Evolutionary conservation across 2,329 filamentous ascomycete species (phyloP).

Genomic region (Colletotrichum agaves): DNA sequence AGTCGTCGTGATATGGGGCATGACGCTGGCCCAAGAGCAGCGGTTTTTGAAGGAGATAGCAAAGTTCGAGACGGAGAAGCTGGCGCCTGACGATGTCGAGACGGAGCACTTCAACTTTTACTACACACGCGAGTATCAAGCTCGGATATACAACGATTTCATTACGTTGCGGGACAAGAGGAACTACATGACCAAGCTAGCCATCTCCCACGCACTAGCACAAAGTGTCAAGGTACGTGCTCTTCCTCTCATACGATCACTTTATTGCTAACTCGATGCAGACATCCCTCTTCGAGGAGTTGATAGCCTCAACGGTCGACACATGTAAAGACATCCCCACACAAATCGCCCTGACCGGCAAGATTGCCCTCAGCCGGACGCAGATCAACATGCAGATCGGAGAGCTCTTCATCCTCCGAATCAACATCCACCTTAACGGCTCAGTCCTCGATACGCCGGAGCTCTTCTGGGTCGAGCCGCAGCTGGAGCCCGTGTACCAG

Average conservation of each 20-base stretch:
- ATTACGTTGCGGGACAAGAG: constrained; percentile 93
- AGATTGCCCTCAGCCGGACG: constrained; percentile 85
- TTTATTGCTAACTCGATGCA: constrained; percentile 45
- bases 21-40: constrained; percentile 89
- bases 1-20: constrained; percentile 98
- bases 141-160: constrained; percentile 99
- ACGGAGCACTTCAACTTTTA: constrained; percentile 99
- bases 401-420: constrained; percentile 95
- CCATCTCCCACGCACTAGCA: constrained; percentile 93
- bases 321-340: constrained; percentile 92
- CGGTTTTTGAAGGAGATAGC: constrained; percentile 92
- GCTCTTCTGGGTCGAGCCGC: constrained; percentile 97
- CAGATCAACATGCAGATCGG: constrained; percentile 99
- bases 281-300: constrained; percentile 95
- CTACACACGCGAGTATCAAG: constrained; percentile 97
- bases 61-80: constrained; percentile 93
- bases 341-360: constrained; percentile 91
- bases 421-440: constrained; percentile 97
- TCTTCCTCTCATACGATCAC: neutral
- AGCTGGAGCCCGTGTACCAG: constrained; percentile 95
- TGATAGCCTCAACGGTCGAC: constrained; percentile 93
- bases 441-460: constrained; percentile 97
- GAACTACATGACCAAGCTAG: constrained; percentile 98
- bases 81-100: constrained; percentile 89
- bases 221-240: constrained; percentile 86